Conservation (phyloP, 1,139 yeast species). For the Candida sp. region DNA sequence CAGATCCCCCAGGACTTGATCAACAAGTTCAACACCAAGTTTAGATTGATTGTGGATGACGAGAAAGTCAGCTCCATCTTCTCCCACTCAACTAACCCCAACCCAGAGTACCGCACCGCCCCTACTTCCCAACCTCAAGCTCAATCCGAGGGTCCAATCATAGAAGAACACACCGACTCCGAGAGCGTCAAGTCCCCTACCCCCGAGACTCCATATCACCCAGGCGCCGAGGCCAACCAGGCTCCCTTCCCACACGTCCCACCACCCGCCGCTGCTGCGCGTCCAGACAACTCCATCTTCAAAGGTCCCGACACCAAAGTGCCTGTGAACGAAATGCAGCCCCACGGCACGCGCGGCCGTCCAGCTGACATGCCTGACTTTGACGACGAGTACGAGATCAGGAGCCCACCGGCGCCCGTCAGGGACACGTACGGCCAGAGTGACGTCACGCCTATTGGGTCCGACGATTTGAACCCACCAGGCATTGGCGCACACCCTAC, state of each 20-base stretch:
- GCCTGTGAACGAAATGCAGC: neutral
- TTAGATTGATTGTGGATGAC: conserved; percentile 17
- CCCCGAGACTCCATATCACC: conserved; percentile 15
- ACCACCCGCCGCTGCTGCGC: conserved; percentile 1
- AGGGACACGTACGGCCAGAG: conserved; percentile 6
- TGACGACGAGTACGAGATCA: conserved; percentile 59
- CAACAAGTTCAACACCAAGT: conserved; percentile 22
- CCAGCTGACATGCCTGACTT: conserved; percentile 55
- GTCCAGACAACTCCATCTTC: conserved; percentile 6
- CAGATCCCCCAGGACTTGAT: conserved; percentile 28
- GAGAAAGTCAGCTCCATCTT: conserved; percentile 16
- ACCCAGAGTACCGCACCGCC: too few species aligned
- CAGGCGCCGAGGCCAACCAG: conserved; percentile 1
- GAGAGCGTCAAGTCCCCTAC: conserved; percentile 12
- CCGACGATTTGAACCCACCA: conserved; percentile 55
- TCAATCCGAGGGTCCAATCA: conserved; percentile 11
- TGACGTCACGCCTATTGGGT: conserved; percentile 45
- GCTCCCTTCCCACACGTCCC: neutral
- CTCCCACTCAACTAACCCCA: conserved; percentile 4
- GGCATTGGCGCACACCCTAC: conserved; percentile 47
- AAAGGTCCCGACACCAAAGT: conserved; percentile 2
- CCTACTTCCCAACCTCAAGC: neutral
- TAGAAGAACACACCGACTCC: conserved; percentile 16
- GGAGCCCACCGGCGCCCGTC: conserved; percentile 11
- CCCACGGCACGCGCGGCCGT: neutral